These are phyloP conservation scores for Fallopia convolvulus DNA, from an alignment of 148 eudicot species.

Conservation along the genomic window DNA sequence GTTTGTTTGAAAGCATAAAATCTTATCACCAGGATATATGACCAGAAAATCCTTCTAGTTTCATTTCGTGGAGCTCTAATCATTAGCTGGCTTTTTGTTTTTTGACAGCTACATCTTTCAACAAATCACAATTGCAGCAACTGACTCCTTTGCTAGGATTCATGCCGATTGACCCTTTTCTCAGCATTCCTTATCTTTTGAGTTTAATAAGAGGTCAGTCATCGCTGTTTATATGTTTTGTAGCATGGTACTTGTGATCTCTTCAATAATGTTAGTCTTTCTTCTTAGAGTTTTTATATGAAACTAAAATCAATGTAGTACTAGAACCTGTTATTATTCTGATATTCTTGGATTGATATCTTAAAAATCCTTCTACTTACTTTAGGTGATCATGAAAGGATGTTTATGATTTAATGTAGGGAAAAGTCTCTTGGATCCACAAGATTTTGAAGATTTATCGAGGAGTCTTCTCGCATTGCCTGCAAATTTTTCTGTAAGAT, in stretches of 20 bases:
- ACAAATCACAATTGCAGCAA: slow-evolving; percentile 42
- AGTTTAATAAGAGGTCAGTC: slow-evolving; percentile 37
- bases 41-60: background rate
- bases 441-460: slow-evolving; percentile 41
- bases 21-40: background rate
- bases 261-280: background rate
- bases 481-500: slow-evolving; percentile 52
- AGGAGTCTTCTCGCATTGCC: slow-evolving; percentile 34
- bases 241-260: background rate
- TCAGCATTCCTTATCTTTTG: slow-evolving; percentile 28
- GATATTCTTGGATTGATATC: background rate
- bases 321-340: background rate
- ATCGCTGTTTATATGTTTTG: background rate
- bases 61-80: background rate
- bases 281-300: background rate
- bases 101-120: slow-evolving; percentile 57
- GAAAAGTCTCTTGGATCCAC: slow-evolving; percentile 35
- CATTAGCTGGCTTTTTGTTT: slow-evolving; percentile 6
- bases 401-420: slow-evolving; percentile 30
- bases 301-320: background rate
- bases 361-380: slow-evolving; percentile 9
- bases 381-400: slow-evolving; percentile 31
- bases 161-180: slow-evolving; percentile 34
- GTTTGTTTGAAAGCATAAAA: too few species aligned
- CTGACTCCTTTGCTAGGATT: slow-evolving; percentile 30